Conservation (phyloP, 371 early-diverging fungal species). For the Zopfochytrium polystomum region DNA sequence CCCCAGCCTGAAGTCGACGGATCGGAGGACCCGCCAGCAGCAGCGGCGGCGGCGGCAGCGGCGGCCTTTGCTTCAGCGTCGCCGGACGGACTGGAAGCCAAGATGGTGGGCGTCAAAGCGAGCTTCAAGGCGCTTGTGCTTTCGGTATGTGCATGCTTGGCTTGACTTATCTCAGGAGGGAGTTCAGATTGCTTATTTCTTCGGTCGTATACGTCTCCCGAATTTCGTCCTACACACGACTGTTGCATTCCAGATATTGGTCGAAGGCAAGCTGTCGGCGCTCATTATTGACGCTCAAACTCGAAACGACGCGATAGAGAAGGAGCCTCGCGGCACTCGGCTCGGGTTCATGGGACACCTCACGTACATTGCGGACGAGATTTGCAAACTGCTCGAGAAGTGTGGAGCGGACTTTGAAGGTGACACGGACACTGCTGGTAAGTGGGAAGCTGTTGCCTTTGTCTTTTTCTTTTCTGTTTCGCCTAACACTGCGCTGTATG, state of each 20-base stretch:
- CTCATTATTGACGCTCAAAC: conserved; percentile 75
- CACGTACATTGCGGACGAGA: conserved; percentile 92
- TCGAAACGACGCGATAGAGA: conserved; percentile 61
- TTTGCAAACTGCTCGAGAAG: conserved; percentile 77
- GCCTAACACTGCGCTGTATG: too few species aligned
- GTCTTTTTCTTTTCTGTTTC: too few species aligned
- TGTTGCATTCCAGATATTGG: conserved; percentile 53
- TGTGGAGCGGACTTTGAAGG: conserved; percentile 45
- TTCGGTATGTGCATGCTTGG: conserved; percentile 46
- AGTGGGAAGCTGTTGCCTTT: too few species aligned
- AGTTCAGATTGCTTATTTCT: too few species aligned
- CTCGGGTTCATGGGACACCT: conserved; percentile 97
- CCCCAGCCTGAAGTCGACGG: conserved; percentile 19
- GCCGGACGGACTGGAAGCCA: conserved; percentile 28
- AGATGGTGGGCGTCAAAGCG: conserved; percentile 39
- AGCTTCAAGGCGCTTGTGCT: conserved; percentile 60
- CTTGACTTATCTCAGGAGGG: too few species aligned
- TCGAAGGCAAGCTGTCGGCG: conserved; percentile 74
- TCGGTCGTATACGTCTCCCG: conserved; percentile 1
- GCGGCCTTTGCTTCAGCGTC: too few species aligned
- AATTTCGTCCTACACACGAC: not conserved
- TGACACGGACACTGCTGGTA: conserved; percentile 50
- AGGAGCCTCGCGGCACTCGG: conserved; percentile 81
- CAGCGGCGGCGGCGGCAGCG: too few species aligned
- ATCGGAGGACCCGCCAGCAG: too few species aligned